phyloP scores from a whole-genome alignment of 176 grass and related monocot genomes.

The Cenchrus americanus region DNA sequence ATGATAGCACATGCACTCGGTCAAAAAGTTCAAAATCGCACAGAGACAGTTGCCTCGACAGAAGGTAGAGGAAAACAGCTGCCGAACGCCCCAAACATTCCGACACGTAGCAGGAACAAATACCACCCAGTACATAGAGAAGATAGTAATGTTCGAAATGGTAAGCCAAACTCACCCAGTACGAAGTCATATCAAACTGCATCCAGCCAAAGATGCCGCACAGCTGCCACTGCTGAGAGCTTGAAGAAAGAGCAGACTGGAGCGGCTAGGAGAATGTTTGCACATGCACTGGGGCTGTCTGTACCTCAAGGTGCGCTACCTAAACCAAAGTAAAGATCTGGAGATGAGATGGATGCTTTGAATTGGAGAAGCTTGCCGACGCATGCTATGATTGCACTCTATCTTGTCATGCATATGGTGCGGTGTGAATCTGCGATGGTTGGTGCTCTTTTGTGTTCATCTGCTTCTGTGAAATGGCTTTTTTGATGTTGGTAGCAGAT shows the following conservation, averaged over 20 bases:
- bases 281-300: constrained; percentile 64
- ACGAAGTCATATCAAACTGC: neutral
- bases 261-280: constrained; percentile 94
- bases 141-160: constrained; percentile 9
- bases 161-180: constrained; percentile 17
- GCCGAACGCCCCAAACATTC: constrained; percentile 17
- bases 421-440: constrained; percentile 5
- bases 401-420: neutral
- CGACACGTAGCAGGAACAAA: neutral
- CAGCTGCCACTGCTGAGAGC: constrained; percentile 44
- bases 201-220: constrained; percentile 19
- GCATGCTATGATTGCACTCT: neutral
- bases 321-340: constrained; percentile 46
- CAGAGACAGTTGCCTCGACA: constrained; percentile 18
- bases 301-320: constrained; percentile 20
- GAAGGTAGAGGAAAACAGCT: constrained; percentile 45
- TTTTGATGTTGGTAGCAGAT: neutral
- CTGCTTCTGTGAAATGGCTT: neutral
- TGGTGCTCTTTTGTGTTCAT: neutral
- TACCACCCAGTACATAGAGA: constrained; percentile 16
- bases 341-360: constrained; percentile 26
- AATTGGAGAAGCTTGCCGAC: constrained; percentile 1
- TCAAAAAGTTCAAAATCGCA: constrained; percentile 54
- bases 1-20: constrained; percentile 98
- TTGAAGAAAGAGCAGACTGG: constrained; percentile 83